Evolutionary conservation across 768 basidiomycete species (phyloP).

Genomic region (Russula foetens): DNA sequence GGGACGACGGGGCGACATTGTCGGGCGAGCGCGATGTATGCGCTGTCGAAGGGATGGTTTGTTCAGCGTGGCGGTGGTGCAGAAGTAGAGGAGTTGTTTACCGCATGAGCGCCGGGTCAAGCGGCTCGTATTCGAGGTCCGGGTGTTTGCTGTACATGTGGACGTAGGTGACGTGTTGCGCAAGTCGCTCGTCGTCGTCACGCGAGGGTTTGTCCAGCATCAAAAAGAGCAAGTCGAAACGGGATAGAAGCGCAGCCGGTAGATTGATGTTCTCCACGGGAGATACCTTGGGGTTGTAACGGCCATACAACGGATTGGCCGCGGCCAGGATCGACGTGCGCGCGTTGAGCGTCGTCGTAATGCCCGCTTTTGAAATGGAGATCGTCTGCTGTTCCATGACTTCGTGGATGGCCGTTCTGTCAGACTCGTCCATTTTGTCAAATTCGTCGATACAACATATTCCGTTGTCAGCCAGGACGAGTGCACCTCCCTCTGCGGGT

Average conservation of each 20-base stretch:
- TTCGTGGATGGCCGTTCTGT: conserved; percentile 97
- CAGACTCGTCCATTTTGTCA: conserved; percentile 99
- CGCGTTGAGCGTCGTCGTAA: conserved; percentile 96
- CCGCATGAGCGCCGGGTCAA: conserved; percentile 87
- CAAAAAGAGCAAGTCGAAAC: conserved; percentile 94
- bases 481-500: conserved; percentile 89
- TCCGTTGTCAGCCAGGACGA: conserved; percentile 97
- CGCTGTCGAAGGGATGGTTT: conserved; percentile 37
- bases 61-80: not conserved
- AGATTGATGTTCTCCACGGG: conserved; percentile 99
- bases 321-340: conserved; percentile 96
- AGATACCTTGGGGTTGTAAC: conserved; percentile 96
- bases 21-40: conserved; percentile 92
- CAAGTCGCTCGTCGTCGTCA: conserved; percentile 93
- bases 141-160: conserved; percentile 96
- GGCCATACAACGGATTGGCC: conserved; percentile 95
- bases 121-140: conserved; percentile 70
- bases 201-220: conserved; percentile 93
- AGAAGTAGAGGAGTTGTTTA: conserved; percentile 28
- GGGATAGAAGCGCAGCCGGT: conserved; percentile 90
- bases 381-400: conserved; percentile 99
- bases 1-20: conserved; percentile 87
- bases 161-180: conserved; percentile 95
- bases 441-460: conserved; percentile 99
- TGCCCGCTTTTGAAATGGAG: conserved; percentile 98